Conservation (phyloP, 2,329 filamentous ascomycete species). For the Trichoderma brevicompactum region DNA sequence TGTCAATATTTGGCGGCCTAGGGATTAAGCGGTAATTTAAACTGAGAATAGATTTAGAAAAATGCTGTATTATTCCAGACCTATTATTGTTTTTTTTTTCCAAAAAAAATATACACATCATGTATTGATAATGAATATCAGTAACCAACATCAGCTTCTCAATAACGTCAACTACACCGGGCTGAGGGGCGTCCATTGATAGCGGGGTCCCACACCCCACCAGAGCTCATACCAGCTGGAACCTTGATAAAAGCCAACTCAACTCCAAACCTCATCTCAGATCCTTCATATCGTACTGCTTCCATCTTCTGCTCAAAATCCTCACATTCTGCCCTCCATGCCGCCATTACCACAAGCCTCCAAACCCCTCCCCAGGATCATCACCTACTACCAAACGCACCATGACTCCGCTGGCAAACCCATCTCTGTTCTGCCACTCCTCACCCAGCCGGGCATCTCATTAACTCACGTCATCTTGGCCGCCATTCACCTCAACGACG, state of each 20-base stretch:
- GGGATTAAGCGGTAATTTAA: too few relatives aligned
- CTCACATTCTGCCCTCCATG: conserved; percentile 33
- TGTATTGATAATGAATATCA: too few relatives aligned
- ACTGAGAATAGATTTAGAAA: too few relatives aligned
- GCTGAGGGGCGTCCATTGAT: conserved; percentile 4
- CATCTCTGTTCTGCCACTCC: conserved; percentile 59
- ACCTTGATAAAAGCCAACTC: not conserved
- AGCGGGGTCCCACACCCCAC: conserved; percentile 24
- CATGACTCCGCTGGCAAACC: conserved; percentile 50
- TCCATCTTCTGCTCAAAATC: not conserved
- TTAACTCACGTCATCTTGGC: conserved; percentile 84
- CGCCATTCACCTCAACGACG: conserved; percentile 79
- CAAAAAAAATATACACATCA: too few relatives aligned
- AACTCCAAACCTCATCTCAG: not conserved
- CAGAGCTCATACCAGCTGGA: conserved; percentile 3
- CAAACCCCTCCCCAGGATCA: conserved; percentile 50
- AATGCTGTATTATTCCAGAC: too few relatives aligned
- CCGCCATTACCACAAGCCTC: conserved; percentile 39
- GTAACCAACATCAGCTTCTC: too few relatives aligned
- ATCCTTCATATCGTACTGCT: not conserved
- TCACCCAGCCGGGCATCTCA: conserved; percentile 52
- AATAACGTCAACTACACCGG: not conserved
- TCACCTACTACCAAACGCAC: conserved; percentile 61
- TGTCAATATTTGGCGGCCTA: too few relatives aligned
- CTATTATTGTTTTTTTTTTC: too few relatives aligned